Evolutionary conservation across 768 basidiomycete species (phyloP).

Genomic region (Hemileccinum impolitum): DNA sequence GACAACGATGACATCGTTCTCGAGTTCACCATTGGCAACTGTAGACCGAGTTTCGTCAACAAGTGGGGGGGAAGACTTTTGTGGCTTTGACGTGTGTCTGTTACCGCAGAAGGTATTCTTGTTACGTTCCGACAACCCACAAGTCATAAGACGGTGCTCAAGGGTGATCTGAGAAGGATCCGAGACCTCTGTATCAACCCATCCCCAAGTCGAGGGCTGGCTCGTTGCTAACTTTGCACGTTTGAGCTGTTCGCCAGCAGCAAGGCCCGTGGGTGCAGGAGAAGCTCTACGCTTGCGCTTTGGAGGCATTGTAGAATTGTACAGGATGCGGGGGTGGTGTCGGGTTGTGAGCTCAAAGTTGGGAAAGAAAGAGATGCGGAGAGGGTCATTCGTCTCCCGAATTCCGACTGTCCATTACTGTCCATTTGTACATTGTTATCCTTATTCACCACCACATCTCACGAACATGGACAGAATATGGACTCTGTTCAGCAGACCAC

Average conservation of each 20-base stretch:
- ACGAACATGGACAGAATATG: constrained; percentile 23
- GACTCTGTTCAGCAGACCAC: constrained; percentile 15
- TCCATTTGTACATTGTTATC: too few species aligned
- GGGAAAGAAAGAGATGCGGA: constrained; percentile 9
- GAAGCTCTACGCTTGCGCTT: constrained; percentile 59
- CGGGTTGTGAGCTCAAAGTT: constrained; percentile 4
- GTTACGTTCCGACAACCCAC: constrained; percentile 58
- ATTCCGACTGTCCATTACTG: too few species aligned
- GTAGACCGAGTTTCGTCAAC: constrained; percentile 9
- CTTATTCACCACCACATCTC: too few species aligned
- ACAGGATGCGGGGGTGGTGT: neutral
- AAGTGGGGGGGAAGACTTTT: constrained; percentile 12
- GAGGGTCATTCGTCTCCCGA: constrained; percentile 14
- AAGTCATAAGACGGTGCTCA: constrained; percentile 64
- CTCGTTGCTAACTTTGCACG: constrained; percentile 48
- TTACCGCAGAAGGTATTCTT: constrained; percentile 54
- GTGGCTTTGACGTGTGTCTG: constrained; percentile 40
- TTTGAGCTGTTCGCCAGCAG: constrained; percentile 61
- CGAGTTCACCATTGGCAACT: constrained; percentile 41
- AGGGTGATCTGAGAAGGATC: constrained; percentile 56
- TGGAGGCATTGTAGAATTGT: constrained; percentile 41
- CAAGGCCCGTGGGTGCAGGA: constrained; percentile 47
- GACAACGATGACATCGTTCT: constrained; percentile 64
- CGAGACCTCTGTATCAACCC: constrained; percentile 69
- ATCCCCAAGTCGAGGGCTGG: constrained; percentile 63